These are phyloP conservation scores for Clavariopsis aquatica DNA, from an alignment of 495 filamentous ascomycete genomes.

Conservation along the genomic window DNA sequence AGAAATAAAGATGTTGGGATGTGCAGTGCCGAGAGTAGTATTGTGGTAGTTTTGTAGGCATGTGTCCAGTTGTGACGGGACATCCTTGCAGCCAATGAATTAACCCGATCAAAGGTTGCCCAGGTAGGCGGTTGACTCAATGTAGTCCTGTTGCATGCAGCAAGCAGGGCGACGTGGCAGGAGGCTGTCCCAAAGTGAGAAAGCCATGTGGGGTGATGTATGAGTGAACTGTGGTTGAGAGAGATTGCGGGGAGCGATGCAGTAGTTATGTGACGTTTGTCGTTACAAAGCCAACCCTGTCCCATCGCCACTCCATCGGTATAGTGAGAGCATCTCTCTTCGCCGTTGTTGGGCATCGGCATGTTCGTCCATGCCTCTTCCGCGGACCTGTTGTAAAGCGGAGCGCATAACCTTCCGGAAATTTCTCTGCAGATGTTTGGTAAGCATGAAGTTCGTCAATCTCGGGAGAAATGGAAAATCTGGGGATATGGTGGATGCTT, in stretches of 20 bases:
- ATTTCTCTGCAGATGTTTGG: constrained; percentile 36
- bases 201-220: neutral
- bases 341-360: constrained; percentile 29
- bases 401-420: constrained; percentile 40
- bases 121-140: neutral
- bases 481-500: constrained; percentile 2
- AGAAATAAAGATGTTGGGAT: neutral
- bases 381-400: constrained; percentile 33
- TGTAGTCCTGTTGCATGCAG: neutral
- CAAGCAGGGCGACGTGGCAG: neutral
- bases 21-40: neutral
- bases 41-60: neutral
- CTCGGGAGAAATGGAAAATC: constrained; percentile 22
- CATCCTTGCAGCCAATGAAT: neutral
- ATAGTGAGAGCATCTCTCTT: constrained; percentile 30
- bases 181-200: neutral
- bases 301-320: constrained; percentile 36
- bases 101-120: neutral
- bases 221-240: constrained; percentile 9
- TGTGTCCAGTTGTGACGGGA: neutral
- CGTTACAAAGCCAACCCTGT: constrained; percentile 29
- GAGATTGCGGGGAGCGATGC: neutral
- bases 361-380: constrained; percentile 34
- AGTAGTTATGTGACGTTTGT: constrained; percentile 9
- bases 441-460: constrained; percentile 28